These are phyloP conservation scores for Brassica juncea DNA, from an alignment of 345 rosid genomes.

Conservation along the genomic window DNA sequence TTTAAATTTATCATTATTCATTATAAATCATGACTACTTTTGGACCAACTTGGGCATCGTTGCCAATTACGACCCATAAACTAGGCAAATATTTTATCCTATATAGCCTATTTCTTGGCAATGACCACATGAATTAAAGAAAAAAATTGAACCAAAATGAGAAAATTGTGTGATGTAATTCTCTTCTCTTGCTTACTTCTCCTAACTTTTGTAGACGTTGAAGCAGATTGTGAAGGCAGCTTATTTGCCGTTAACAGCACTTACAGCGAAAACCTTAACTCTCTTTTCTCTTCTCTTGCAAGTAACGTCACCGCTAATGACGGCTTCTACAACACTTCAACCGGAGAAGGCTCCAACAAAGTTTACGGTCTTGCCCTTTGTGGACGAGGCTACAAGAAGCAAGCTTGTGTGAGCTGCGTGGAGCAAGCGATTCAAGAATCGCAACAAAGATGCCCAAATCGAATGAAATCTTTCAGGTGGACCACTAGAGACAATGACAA, in stretches of 20 bases:
- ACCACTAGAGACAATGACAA: conserved; percentile 22
- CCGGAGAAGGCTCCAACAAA: conserved; percentile 26
- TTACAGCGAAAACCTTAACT: conserved; percentile 11
- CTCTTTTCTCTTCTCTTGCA: conserved; percentile 25
- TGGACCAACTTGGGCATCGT: neutral
- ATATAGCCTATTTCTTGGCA: neutral
- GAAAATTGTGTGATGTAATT: neutral
- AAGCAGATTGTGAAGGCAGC: conserved; percentile 22
- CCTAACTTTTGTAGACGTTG: neutral
- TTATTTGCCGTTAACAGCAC: conserved; percentile 19
- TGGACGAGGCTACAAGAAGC: conserved; percentile 22
- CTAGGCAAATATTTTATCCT: neutral
- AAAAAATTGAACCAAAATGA: neutral
- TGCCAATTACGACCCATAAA: neutral
- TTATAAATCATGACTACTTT: neutral
- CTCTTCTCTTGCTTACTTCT: conserved; percentile 8
- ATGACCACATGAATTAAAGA: neutral
- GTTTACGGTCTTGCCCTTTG: conserved; percentile 32
- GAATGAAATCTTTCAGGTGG: conserved; percentile 11
- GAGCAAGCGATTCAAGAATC: conserved; percentile 15
- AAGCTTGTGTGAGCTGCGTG: conserved; percentile 27
- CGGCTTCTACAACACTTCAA: conserved; percentile 33
- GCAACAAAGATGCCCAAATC: conserved; percentile 5
- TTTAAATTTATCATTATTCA: neutral
- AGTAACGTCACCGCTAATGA: conserved; percentile 6